These are phyloP conservation scores for Chlamydomonas asymmetrica DNA, from an alignment of 139 green algal genomes.

Conservation along the genomic window DNA sequence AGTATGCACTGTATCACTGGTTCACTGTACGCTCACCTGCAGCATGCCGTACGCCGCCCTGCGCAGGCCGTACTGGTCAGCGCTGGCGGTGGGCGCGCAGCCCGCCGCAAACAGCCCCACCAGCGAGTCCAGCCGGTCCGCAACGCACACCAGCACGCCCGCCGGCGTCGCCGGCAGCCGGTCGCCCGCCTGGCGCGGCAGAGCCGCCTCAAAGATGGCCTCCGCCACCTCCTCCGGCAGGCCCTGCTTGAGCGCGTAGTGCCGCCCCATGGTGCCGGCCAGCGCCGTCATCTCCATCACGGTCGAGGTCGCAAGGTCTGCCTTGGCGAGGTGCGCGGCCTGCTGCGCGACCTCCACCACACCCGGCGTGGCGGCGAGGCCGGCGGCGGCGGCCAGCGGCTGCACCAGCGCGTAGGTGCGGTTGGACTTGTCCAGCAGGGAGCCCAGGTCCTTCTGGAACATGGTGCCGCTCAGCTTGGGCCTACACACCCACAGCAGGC, in stretches of 20 bases:
- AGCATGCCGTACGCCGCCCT: constrained; percentile 87
- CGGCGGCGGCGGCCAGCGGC: constrained; percentile 49
- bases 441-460: constrained; percentile 96
- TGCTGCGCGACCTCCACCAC: constrained; percentile 32
- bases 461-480: constrained; percentile 75
- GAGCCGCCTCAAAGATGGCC: constrained; percentile 87
- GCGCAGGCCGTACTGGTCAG: constrained; percentile 95
- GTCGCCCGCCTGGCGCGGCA: constrained; percentile 87
- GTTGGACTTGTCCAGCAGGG: constrained; percentile 88
- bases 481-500: too few species aligned
- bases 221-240: constrained; percentile 50
- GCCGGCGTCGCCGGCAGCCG: constrained; percentile 62
- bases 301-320: constrained; percentile 88
- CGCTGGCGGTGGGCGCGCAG: constrained; percentile 80
- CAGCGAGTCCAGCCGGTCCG: constrained; percentile 88
- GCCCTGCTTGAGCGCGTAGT: constrained; percentile 60
- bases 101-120: constrained; percentile 91
- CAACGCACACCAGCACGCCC: constrained; percentile 52
- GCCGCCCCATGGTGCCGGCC: constrained; percentile 90
- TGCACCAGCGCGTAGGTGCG: constrained; percentile 74
- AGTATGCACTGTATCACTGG: too few species aligned
- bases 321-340: constrained; percentile 78
- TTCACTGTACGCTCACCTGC: constrained; percentile 55
- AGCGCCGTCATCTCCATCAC: constrained; percentile 98
- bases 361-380: constrained; percentile 4